Evolutionary conservation across 2,329 filamentous ascomycete species (phyloP), one percentile per base, ranked within the genome.

Genomic region (Orbilia blumenaviensis): DNA sequence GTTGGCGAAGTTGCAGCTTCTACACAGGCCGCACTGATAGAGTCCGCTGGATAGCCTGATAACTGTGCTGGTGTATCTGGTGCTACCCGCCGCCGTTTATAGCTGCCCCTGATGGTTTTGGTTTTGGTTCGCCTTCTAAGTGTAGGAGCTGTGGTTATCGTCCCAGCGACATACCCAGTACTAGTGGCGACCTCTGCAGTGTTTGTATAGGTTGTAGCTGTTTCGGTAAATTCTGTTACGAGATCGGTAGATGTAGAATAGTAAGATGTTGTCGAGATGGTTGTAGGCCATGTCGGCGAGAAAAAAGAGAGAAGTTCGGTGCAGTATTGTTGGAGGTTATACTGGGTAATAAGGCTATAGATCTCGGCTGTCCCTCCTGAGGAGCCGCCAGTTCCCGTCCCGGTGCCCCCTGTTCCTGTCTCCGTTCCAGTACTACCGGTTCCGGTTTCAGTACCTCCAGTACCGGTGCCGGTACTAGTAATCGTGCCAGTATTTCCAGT

Each of bases 241-340:
- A 34, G 25, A 16, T 21, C 16, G 16, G 12, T 58, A 4, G 9
- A n/a, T 38, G 38, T 32, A 1, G 18, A 23, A 7, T 46, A 16
- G 34, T 21, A 38, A 23, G 32, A 32, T 12, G 21, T 41, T 18
- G 25, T 60, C 8, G 38, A 38, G 4, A 21, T 7, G 2, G 32
- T 5, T 4, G 25, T 32, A 9, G 41, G 50, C 42, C 42, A 46
- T 25, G 42, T 46, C 1, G 62, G 44, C 2, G 27, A 42, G 23
- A 46, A 21, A 27, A 29, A 56, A 14, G 46, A 36, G 5, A 62
- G 38, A 14, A 62, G 41, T n/a, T 41, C 23, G 16, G 36, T 62
- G 25, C 58, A 62, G 32, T 62, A 62, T 29, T 29, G 21, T 29
- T 46, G 38, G n/a, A 62, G 38, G n/a, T 44, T 46, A 41, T 62